Base-by-base conservation (phyloP, 805 yeast species). In the Wickerhamiella qilinensis region DNA sequence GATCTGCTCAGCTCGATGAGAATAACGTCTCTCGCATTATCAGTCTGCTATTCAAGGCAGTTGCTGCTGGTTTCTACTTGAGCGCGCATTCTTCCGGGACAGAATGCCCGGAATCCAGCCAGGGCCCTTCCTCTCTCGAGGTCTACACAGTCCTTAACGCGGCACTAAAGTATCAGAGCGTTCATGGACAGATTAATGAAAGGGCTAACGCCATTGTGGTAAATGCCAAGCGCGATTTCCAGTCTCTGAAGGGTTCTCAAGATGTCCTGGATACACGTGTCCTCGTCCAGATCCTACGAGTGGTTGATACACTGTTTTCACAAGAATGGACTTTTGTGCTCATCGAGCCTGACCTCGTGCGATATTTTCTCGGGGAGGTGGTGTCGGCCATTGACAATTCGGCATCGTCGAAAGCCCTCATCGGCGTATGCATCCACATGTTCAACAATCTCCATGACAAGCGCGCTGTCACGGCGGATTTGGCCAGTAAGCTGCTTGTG, bases 281-380 rank as follows among this genome's bases (percentile, higher is more conserved):
- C 3, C 27, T 42, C 9, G 43, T 45, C 17, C 51, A 48, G 30
- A 40, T 46, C 7, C 40, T 46, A 32, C 38, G 45, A 5, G 39
- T 36, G 4, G 43, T 43, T 6, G 50, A 48, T 22, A 24, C 20
- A 3, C 3, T 46, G n/a, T 32, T 25, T 19, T 16, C 36, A 14
- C 15, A 25, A 1, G 32, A 37, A 4, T 36, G 30, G 16, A 19
- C 36, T 1, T 17, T 37, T 1, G 20, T 22, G 4, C 6, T 30
- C 4, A 27, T 38, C 16, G 29, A 33, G 16, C 31, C 34, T 12
- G 22, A 18, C 3, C 18, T 27, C 3, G 41, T 37, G 18, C 19
- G 25, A 12, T 41, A 29, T 27, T 41, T 41, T 20, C 22, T 41
- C 19, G 27, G 35, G 39, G 22, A 36, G 29, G 38, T 39, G n/a